Evolutionary conservation across 169 alveolate genomes (phyloP).

Genomic region (Eimeria mitis): DNA sequence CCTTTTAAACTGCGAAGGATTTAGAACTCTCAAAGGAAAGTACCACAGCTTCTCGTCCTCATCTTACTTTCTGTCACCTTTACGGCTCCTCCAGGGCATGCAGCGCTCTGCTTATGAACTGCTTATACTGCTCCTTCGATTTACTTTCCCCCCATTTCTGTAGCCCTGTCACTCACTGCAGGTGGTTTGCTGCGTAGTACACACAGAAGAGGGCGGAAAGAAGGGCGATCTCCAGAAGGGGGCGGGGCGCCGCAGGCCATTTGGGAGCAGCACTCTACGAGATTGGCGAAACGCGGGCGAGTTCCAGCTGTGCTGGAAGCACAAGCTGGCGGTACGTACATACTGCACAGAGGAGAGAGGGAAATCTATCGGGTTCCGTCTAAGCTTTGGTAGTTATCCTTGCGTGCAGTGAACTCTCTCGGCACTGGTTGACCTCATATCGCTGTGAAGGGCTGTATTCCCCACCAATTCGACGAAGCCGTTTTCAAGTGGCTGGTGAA

Average conservation of each 20-base stretch:
- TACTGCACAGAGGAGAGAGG: background rate
- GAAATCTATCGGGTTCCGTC: background rate
- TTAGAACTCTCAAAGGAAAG: constrained; percentile 19
- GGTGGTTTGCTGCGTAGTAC: constrained; percentile 14
- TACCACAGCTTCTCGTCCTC: background rate
- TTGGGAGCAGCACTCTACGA: constrained; percentile 2
- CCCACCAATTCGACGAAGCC: background rate
- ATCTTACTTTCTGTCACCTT: constrained; percentile 3
- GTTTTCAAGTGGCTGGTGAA: background rate
- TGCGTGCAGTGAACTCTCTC: constrained; percentile 3
- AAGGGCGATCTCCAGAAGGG: background rate
- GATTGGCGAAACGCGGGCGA: background rate
- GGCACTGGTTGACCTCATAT: background rate
- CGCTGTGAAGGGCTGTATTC: background rate
- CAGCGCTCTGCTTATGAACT: constrained; percentile 33
- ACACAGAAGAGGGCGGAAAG: constrained; percentile 14
- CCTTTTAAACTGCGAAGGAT: constrained; percentile 33
- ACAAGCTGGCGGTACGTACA: constrained; percentile 9
- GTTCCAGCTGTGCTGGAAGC: constrained; percentile 37
- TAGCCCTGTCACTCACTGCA: background rate
- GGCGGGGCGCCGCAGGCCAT: constrained; percentile 3
- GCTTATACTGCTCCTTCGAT: background rate
- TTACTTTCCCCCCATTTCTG: background rate
- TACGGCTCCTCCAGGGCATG: constrained; percentile 3
- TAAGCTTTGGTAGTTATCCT: background rate